Evolutionary conservation across 352 stramenopile species (phyloP), one percentile per base, ranked within the genome.

Genomic region (Phytophthora europaea): DNA sequence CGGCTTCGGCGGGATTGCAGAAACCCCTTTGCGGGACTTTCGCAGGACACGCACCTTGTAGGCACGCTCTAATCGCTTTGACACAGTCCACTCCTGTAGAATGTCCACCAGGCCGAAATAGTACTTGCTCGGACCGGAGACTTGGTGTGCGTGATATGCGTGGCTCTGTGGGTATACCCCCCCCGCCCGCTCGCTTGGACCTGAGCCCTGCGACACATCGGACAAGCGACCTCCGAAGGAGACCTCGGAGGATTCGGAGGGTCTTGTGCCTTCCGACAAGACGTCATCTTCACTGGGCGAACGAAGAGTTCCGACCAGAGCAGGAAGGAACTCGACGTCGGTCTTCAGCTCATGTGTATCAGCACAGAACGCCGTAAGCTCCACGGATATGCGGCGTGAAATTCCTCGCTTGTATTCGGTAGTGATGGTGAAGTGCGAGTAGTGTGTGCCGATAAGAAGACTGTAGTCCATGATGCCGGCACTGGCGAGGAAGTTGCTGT

Each of bases 381-480:
- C 72, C 51, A 83, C 65, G 8, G 73, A 81, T 47, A 76, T 82
- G 18, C 62, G 72, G 59, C 65, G 72, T 10, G 75, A 78, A 59
- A 78, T 48, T 16, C 73, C 67, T 65, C 68, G 57, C 40, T 78
- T 71, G 20, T 74, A 70, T 51, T 75, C 74, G 20, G 75, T 81
- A 9, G 84, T 82, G 64, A 96, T 95, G 2, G 79, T 92, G 62
- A 94, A 97, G 51, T 94, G 79, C 33, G 80, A 91, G 70, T 96
- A 93, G 68, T 98, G 93, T 8, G 93, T 86, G 4, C 92, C 92
- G 20, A 98, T 87, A 0, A 98, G 75, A 31, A 98, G 80, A 65
- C 84, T 95, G 67, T 98, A 98, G 77, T 98, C 93, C 92, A 98
- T 98, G 76, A 98, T 97, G 10, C 91, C 91, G 28, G 88, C 76